Percentiles rank a stretch among this genome's conserved stretches.
Evolutionary conservation across 768 basidiomycete species (phyloP).

Genomic region (Chiua virens): DNA sequence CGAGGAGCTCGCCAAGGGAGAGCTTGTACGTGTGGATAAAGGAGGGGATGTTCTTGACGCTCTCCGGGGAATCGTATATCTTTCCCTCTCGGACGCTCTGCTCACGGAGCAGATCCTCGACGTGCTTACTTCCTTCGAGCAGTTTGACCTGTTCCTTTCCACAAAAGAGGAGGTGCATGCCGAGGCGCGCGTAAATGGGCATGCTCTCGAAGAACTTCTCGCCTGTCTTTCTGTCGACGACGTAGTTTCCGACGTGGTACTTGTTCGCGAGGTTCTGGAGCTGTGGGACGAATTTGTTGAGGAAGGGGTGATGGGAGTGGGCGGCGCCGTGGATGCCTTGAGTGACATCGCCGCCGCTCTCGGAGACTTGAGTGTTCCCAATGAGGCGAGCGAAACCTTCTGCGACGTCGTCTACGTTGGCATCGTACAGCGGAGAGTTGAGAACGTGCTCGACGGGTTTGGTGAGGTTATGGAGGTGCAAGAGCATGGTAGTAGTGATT

Average conservation of each 20-base stretch:
- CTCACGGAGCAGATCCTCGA: constrained; percentile 52
- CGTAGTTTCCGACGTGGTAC: constrained; percentile 62
- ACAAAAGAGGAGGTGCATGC: constrained; percentile 77
- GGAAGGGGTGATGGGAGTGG: constrained; percentile 36
- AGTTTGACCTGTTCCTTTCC: constrained; percentile 50
- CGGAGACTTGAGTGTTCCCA: constrained; percentile 14
- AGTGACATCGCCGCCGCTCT: constrained; percentile 12
- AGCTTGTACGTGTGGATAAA: constrained; percentile 60
- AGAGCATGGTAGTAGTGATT: constrained; percentile 11
- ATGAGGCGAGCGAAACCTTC: constrained; percentile 20
- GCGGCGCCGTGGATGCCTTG: constrained; percentile 35
- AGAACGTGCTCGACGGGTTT: constrained; percentile 32
- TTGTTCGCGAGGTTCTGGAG: constrained; percentile 51
- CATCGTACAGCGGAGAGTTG: constrained; percentile 10
- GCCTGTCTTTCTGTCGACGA: constrained; percentile 45
- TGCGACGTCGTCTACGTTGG: constrained; percentile 21
- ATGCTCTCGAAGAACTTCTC: constrained; percentile 69
- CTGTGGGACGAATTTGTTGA: constrained; percentile 53
- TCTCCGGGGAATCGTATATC: constrained; percentile 54
- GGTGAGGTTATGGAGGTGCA: constrained; percentile 16
- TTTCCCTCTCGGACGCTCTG: constrained; percentile 57
- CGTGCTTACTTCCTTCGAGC: constrained; percentile 43
- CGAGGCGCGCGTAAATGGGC: constrained; percentile 69
- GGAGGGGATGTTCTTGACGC: constrained; percentile 50
- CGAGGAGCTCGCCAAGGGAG: constrained; percentile 55